Conservation (phyloP, 2,329 filamentous ascomycete genomes). For the Phialemoniopsis sp. region DNA sequence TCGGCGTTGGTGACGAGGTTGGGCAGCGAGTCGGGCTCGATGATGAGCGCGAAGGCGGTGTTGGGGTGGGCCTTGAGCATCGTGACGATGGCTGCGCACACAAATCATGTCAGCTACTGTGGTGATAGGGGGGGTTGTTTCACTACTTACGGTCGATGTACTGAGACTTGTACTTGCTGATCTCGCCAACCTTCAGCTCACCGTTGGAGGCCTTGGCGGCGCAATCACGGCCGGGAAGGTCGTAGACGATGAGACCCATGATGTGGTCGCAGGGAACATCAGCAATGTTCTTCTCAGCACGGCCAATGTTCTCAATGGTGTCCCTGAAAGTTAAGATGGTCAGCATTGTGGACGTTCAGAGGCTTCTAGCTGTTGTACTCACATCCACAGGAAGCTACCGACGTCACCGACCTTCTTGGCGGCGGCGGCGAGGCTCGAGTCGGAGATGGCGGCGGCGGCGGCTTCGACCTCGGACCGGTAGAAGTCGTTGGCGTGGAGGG, state of each 20-base stretch:
- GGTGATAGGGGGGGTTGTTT: not conserved
- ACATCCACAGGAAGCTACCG: constrained; percentile 35
- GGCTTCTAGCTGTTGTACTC: constrained; percentile 11
- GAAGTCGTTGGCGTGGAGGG: constrained; percentile 31
- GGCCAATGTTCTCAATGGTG: constrained; percentile 30
- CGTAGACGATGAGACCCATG: constrained; percentile 53
- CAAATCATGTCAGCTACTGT: not conserved
- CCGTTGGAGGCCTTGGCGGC: constrained; percentile 60
- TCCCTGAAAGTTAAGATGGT: constrained; percentile 16
- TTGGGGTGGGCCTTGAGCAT: constrained; percentile 50
- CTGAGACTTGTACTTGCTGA: constrained; percentile 34
- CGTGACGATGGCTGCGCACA: constrained; percentile 37
- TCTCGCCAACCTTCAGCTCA: constrained; percentile 51
- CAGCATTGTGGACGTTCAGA: no score
- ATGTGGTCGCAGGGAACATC: constrained; percentile 31
- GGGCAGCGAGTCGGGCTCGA: constrained; percentile 59
- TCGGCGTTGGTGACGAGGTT: constrained; percentile 59
- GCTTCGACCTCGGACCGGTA: constrained; percentile 31
- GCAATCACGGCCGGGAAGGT: constrained; percentile 61
- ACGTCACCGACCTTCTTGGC: constrained; percentile 30
- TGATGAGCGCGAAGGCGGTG: constrained; percentile 35
- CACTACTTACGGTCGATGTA: constrained; percentile 31
- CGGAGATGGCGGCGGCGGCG: constrained; percentile 21
- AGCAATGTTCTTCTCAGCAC: constrained; percentile 27
- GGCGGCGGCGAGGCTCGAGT: constrained; percentile 18